Evolutionary conservation across 805 yeast species (phyloP).

Genomic region (Saccharomycopsis fibuligera): DNA sequence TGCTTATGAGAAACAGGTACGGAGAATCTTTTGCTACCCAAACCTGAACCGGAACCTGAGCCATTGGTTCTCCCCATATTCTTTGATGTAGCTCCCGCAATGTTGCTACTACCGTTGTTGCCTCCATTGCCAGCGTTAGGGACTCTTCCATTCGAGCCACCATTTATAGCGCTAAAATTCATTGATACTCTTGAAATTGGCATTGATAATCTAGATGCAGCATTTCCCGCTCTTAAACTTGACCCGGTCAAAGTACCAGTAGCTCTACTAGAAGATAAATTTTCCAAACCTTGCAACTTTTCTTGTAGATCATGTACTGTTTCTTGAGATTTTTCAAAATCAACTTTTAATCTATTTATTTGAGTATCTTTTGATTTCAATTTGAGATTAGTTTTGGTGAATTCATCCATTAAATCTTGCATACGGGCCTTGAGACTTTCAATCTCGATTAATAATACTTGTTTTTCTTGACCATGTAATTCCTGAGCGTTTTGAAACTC

Average conservation of each 20-base stretch:
- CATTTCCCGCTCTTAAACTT: constrained; percentile 1
- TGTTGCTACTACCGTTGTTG: not conserved
- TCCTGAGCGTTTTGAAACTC: constrained; percentile 7
- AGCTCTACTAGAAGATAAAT: not conserved
- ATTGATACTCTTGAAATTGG: constrained; percentile 2
- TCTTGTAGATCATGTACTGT: constrained; percentile 49
- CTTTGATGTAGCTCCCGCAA: constrained; percentile 8
- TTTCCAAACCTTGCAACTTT: constrained; percentile 26
- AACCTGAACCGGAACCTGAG: not conserved
- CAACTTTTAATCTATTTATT: constrained; percentile 51
- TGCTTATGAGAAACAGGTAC: not conserved
- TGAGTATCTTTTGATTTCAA: constrained; percentile 67
- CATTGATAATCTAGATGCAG: constrained; percentile 16
- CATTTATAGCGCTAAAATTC: not conserved
- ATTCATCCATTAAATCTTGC: constrained; percentile 29
- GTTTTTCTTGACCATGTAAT: constrained; percentile 11
- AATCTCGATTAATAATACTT: constrained; percentile 27
- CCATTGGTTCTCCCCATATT: not conserved
- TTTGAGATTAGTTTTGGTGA: constrained; percentile 43
- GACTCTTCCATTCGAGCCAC: too few relatives aligned
- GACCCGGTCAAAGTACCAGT: too few relatives aligned
- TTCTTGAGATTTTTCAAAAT: constrained; percentile 51
- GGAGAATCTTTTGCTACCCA: not conserved
- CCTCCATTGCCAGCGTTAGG: not conserved
- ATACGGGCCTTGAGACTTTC: constrained; percentile 28